These are phyloP conservation scores for Claviceps purpurea DNA, from an alignment of 2,329 filamentous ascomycete species.

Conservation along the genomic window DNA sequence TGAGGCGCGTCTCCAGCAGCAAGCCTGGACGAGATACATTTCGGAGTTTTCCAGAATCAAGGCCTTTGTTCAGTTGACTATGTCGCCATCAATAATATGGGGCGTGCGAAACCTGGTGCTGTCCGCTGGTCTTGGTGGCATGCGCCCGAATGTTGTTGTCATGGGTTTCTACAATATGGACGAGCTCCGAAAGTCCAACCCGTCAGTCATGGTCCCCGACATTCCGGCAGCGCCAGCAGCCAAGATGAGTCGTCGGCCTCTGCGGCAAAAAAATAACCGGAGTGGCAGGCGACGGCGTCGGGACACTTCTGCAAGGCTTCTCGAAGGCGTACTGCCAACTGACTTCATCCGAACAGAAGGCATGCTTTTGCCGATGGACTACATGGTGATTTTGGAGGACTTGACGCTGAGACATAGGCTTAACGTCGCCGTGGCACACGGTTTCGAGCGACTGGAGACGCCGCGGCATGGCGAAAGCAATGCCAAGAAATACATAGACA, in stretches of 20 bases:
- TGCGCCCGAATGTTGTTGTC: conserved; percentile 79
- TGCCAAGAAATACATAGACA: conserved; percentile 66
- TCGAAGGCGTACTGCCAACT: conserved; percentile 51
- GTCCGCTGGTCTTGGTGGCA: conserved; percentile 69
- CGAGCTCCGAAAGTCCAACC: conserved; percentile 50
- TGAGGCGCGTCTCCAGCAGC: conserved; percentile 69
- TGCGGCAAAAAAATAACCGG: conserved; percentile 16
- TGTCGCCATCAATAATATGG: conserved; percentile 75
- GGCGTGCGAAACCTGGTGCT: conserved; percentile 72
- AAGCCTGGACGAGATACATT: conserved; percentile 75
- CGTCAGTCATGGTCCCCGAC: conserved; percentile 43
- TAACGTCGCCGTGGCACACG: conserved; percentile 74
- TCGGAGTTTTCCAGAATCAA: conserved; percentile 72
- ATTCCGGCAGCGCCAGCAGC: conserved; percentile 23
- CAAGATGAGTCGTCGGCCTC: conserved; percentile 18
- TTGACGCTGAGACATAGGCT: conserved; percentile 63
- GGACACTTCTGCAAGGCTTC: conserved; percentile 40
- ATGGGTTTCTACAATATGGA: conserved; percentile 70
- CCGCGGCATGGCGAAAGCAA: conserved; percentile 46
- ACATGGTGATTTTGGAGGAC: conserved; percentile 74
- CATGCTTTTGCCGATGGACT: conserved; percentile 57
- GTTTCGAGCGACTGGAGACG: conserved; percentile 63
- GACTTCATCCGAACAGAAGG: conserved; percentile 55
- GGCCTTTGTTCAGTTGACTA: conserved; percentile 75
- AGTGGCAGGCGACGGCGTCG: conserved; percentile 27